phyloP scores from a whole-genome alignment of 768 basidiomycete species.

The Amanita exitialis region DNA sequence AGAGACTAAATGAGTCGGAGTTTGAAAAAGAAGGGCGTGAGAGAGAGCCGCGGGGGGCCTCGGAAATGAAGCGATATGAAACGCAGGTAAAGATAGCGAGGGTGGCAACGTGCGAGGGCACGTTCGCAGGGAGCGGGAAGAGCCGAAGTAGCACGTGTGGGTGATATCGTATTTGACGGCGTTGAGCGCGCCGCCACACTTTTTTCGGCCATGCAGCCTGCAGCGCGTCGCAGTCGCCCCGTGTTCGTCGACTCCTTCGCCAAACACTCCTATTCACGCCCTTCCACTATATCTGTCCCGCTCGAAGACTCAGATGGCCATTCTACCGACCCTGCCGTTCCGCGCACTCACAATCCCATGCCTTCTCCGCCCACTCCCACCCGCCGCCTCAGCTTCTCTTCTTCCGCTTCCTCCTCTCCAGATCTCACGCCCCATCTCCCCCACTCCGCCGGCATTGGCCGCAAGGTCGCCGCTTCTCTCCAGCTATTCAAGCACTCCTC shows the following conservation, averaged over 20 bases:
- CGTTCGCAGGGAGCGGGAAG: conserved; percentile 19
- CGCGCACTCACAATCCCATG: conserved; percentile 20
- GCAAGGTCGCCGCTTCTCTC: conserved; percentile 76
- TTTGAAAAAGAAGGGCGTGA: background rate
- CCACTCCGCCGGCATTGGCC: conserved; percentile 44
- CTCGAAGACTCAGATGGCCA: conserved; percentile 32
- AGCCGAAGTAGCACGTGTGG: conserved; percentile 21
- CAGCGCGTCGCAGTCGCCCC: conserved; percentile 1
- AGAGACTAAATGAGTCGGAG: background rate
- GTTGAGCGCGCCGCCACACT: background rate
- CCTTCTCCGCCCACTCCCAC: conserved; percentile 19
- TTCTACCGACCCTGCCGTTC: conserved; percentile 23
- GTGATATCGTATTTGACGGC: conserved; percentile 13
- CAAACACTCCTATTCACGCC: conserved; percentile 4
- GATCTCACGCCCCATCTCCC: conserved; percentile 18
- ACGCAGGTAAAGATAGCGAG: background rate
- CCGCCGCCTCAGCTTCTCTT: conserved; percentile 23
- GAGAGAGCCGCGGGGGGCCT: background rate
- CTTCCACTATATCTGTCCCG: conserved; percentile 7
- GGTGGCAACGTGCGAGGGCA: conserved; percentile 10
- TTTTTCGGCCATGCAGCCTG: background rate
- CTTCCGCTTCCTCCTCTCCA: conserved; percentile 20
- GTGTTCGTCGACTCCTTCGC: background rate
- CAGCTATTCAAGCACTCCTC: conserved; percentile 76
- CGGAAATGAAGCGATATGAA: conserved; percentile 1